Evolutionary conservation across 1,139 yeast species (phyloP).

Genomic region (Debaryomyces psychrophilus): DNA sequence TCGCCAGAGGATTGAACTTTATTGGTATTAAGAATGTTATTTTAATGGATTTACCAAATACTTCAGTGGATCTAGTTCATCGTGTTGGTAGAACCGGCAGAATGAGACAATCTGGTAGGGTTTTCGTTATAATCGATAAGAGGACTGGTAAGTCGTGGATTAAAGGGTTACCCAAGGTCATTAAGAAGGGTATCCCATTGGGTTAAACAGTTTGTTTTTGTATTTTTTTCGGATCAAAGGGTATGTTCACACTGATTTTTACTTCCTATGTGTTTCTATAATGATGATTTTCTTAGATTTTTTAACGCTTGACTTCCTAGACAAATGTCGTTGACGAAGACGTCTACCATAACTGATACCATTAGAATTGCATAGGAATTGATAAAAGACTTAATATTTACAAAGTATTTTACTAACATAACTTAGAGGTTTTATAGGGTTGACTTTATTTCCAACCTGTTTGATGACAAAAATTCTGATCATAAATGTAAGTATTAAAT

Average conservation of each 20-base stretch:
- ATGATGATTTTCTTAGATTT: constrained; percentile 12
- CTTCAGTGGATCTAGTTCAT: constrained; percentile 85
- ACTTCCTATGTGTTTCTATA: background rate
- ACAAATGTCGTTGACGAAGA: constrained; percentile 11
- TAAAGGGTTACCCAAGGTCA: constrained; percentile 75
- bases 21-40: constrained; percentile 79
- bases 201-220: constrained; percentile 26
- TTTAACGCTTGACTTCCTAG: constrained; percentile 15
- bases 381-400: background rate
- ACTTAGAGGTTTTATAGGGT: background rate
- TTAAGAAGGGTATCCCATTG: constrained; percentile 54
- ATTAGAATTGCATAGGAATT: background rate
- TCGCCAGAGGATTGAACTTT: constrained; percentile 90
- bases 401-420: background rate
- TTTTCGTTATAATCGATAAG: constrained; percentile 70
- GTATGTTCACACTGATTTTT: constrained; percentile 7
- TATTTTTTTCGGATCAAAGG: constrained; percentile 2
- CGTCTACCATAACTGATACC: constrained; percentile 8
- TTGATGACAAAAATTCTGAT: background rate
- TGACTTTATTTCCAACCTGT: background rate
- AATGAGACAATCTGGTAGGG: constrained; percentile 87
- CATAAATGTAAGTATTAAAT: constrained; percentile 9
- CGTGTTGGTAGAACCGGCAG: constrained; percentile 95
- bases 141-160: constrained; percentile 77
- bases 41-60: constrained; percentile 81